Conservation (phyloP, 495 filamentous ascomycete genomes). For the Penicillium samsonianum region DNA sequence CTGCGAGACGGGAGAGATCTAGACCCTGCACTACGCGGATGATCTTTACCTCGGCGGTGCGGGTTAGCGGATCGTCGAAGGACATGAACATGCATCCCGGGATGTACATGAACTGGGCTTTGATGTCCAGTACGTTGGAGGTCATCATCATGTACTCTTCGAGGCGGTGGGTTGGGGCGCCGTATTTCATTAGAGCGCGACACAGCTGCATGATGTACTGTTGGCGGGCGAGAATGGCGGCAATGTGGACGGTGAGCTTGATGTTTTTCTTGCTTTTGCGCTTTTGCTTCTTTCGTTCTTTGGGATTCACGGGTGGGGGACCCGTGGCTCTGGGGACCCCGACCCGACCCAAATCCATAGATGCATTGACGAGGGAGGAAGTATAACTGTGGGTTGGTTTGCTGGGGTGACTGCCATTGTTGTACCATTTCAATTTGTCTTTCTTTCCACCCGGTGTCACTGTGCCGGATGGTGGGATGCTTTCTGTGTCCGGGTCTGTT, state of each 20-base stretch:
- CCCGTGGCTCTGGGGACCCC: conserved; percentile 30
- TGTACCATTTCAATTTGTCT: conserved; percentile 42
- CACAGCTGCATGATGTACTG: conserved; percentile 86
- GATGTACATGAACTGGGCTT: conserved; percentile 86
- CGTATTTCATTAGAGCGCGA: conserved; percentile 78
- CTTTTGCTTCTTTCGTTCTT: conserved; percentile 29
- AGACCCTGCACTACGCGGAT: conserved; percentile 72
- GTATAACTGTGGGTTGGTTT: conserved; percentile 29
- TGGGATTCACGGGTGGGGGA: conserved; percentile 26
- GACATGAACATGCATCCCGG: conserved; percentile 93
- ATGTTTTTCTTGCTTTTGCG: conserved; percentile 56
- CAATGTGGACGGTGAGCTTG: conserved; percentile 80
- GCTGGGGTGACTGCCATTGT: conserved; percentile 14
- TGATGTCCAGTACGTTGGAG: conserved; percentile 78
- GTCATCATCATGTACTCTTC: conserved; percentile 89
- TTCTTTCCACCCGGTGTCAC: conserved; percentile 29
- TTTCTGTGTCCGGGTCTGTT: conserved; percentile 25
- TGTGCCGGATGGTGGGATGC: conserved; percentile 16
- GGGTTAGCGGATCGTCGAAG: conserved; percentile 82
- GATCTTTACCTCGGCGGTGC: conserved; percentile 88
- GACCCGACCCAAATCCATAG: conserved; percentile 32
- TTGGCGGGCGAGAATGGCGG: conserved; percentile 74
- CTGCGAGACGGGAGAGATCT: conserved; percentile 77
- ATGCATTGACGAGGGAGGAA: conserved; percentile 33
- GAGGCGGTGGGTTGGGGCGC: conserved; percentile 71